Evolutionary conservation across 2,329 filamentous ascomycete species (phyloP), one percentile per base, ranked within the genome.

Genomic region (Xylaria sp.): DNA sequence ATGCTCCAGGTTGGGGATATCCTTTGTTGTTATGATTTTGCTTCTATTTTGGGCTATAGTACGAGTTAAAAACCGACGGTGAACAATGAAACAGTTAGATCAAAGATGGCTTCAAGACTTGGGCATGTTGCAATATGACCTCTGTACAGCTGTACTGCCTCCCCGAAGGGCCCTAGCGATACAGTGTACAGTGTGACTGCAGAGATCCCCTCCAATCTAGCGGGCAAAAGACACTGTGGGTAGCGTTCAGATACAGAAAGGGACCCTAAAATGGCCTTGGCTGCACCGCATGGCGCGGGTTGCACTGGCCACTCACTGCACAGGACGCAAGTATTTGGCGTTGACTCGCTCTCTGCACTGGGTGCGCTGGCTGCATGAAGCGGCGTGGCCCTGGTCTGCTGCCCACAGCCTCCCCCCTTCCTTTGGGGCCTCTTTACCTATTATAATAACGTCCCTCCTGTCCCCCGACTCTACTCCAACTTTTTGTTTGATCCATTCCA

Each of bases 381-480:
- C 62, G 62, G 54, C 20, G 20, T 42, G 33, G 54, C 26, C 26
- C 49, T 53, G 49, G 49, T 53, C 49, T 57, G 54, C 54, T 57
- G 36, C 54, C 36, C 70, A 68, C 68, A 66, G 65, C 60, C 68
- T 58, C 60, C 62, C 62, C 46, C 57, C 60, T 23, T 53, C 44
- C 60, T 46, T 67, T 60, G 46, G 64, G 53, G 58, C 49, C 63
- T 65, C 58, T 20, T 26, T 48, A 38, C 48, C 71, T 72, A 74
- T 76, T 77, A 70, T 77, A 75, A 72, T 77, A 77, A 77, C 74
- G 79, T 79, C 76, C 74, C 67, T 74, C 71, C 66, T 67, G 67
- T 71, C 74, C 73, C 79, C 79, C 77, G 74, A 75, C 72, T 69
- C 71, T 73, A 73, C 74, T 76, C 74, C 75, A 74, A 71, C 72